Evolutionary conservation across 352 stramenopile species (phyloP).

Genomic region (Globisporangium uncinulatum): DNA sequence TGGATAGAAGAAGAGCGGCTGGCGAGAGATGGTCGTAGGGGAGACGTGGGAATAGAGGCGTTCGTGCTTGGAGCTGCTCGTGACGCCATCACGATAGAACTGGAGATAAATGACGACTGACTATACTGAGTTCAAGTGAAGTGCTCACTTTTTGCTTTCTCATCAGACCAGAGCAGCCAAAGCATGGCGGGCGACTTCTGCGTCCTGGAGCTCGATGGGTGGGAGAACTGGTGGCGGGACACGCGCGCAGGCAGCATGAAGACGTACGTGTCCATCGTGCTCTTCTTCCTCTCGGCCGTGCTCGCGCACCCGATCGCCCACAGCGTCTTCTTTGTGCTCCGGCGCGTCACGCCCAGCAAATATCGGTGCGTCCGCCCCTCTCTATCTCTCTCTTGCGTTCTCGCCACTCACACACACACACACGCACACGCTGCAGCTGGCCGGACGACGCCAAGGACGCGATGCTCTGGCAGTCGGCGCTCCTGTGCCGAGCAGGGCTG

Average conservation of each 20-base stretch:
- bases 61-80: background rate
- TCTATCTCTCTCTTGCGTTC: background rate
- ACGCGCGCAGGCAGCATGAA: slow-evolving; percentile 38
- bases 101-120: no score
- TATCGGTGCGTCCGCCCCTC: slow-evolving; percentile 35
- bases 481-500: slow-evolving; percentile 56
- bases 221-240: slow-evolving; percentile 50
- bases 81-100: no score
- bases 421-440: slow-evolving; percentile 29
- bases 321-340: slow-evolving; percentile 57
- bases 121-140: background rate
- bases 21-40: background rate
- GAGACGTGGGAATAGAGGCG: background rate
- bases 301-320: slow-evolving; percentile 62
- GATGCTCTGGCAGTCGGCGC: slow-evolving; percentile 74
- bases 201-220: slow-evolving; percentile 45
- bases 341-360: slow-evolving; percentile 42
- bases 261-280: slow-evolving; percentile 64
- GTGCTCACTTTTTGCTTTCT: background rate
- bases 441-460: slow-evolving; percentile 49
- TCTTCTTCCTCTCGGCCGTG: slow-evolving; percentile 76
- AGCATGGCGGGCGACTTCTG: slow-evolving; percentile 29
- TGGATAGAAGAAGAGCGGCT: slow-evolving; percentile 4
- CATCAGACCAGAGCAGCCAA: background rate
- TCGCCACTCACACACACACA: background rate